Base-by-base conservation (phyloP, 495 filamentous ascomycete species). In the Podospora pseudocomata region DNA sequence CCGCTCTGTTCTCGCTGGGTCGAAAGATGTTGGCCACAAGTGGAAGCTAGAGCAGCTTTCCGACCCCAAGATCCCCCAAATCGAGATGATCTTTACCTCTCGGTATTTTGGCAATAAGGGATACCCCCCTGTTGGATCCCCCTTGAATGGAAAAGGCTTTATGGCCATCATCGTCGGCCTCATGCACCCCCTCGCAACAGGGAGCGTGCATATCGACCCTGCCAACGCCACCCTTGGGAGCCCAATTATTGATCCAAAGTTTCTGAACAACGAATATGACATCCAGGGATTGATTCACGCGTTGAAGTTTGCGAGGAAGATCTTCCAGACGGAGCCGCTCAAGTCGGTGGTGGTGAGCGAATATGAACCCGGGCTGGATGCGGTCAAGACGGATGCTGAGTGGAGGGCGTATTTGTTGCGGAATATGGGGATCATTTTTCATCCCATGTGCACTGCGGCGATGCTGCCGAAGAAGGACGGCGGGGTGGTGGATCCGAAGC, bases 161-260 rank as follows among this genome's bases (percentile, higher is more conserved):
- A 80, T 84, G 67, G 78, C 82, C 4, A 77, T 80, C 60, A 74
- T 82, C 67, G 73, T 74, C 11, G 78, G 71, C 11, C 44, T 78
- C 13, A 74, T 79, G 72, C 79, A 83, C 65, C 83, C 85, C 0
- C 80, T 87, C 44, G 77, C 78, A n/a, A 81, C 82, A 5, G 86
- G 86, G 7, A 85, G 74, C 65, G 79, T 88, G 26, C 86, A 88
- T 66, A 80, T 88, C 68, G 72, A 72, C 56, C 15, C 74, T 13
- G 18, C 67, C n/a, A 30, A 70, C 55, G 53, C 59, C 2, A 4
- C n/a, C 2, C n/a, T 5, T 0, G 65, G 59, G 15, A 66, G 66
- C 23, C 76, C 73, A 5, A 19, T 72, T 6, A 68, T 78, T 16
- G 61, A 78, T 57, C 75, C 76, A 4, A 54, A 53, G 16, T 75